These are phyloP conservation scores for Phlebiopsis gigantea DNA, from an alignment of 768 basidiomycete species.

Conservation along the genomic window DNA sequence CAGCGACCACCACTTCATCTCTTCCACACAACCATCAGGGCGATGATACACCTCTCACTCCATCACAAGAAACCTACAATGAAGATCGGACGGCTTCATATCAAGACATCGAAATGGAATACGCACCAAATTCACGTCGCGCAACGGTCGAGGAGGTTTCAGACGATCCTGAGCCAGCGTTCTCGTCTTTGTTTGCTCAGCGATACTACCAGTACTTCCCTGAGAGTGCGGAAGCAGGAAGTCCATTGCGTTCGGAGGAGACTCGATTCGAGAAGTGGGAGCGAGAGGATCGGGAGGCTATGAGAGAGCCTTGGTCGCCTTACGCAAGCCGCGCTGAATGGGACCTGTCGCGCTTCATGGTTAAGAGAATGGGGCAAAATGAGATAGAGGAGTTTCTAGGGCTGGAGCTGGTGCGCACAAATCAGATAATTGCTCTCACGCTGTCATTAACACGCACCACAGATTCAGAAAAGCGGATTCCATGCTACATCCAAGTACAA, in stretches of 20 bases:
- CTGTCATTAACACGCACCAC: neutral
- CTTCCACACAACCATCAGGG: too few relatives aligned
- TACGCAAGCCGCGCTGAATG: conserved; percentile 17
- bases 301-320: conserved; percentile 10
- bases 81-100: neutral
- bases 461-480: neutral
- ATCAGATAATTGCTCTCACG: neutral
- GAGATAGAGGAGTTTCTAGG: conserved; percentile 21
- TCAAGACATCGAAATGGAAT: neutral
- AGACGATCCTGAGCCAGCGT: neutral
- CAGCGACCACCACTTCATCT: too few relatives aligned
- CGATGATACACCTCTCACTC: too few relatives aligned
- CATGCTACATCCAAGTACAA: conserved; percentile 5
- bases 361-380: conserved; percentile 14
- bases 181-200: neutral
- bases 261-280: conserved; percentile 10
- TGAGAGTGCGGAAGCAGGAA: neutral
- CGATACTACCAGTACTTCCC: conserved; percentile 10
- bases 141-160: neutral
- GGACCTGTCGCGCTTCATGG: conserved; percentile 17
- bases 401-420: conserved; percentile 15
- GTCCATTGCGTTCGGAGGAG: neutral
- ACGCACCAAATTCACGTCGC: neutral
- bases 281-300: neutral
- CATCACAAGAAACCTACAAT: neutral